Evolutionary conservation across 2,329 filamentous ascomycete species (phyloP).

Genomic region (Trichoderma brevicompactum): DNA sequence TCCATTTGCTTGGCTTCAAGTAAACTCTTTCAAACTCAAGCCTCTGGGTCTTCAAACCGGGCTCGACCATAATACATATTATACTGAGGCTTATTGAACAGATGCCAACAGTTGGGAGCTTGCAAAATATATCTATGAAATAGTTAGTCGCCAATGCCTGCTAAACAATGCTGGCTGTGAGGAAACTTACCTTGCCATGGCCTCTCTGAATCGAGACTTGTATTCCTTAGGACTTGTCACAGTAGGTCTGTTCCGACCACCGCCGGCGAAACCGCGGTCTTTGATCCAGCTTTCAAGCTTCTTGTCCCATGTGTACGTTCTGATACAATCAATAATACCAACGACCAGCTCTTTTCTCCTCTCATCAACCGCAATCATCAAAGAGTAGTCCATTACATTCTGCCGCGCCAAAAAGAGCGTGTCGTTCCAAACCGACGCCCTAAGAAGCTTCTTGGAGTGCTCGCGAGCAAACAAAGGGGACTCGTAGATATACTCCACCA

Average conservation of each 20-base stretch:
- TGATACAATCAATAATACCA: slow-evolving; percentile 97
- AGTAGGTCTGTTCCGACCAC: slow-evolving; percentile 81
- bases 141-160: not conserved
- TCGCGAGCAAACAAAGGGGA: slow-evolving; percentile 93
- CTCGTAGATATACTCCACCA: slow-evolving; percentile 99
- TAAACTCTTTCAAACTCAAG: not conserved
- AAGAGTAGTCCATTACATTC: slow-evolving; percentile 98
- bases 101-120: slow-evolving; percentile 76
- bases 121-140: slow-evolving; percentile 68
- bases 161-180: not conserved
- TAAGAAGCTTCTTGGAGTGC: slow-evolving; percentile 91
- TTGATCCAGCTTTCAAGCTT: slow-evolving; percentile 99
- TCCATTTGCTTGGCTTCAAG: not conserved
- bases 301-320: slow-evolving; percentile 99
- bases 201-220: slow-evolving; percentile 91
- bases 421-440: slow-evolving; percentile 95
- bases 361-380: slow-evolving; percentile 98
- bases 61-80: slow-evolving; percentile 45
- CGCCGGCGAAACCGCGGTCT: slow-evolving; percentile 81
- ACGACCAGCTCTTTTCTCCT: slow-evolving; percentile 87
- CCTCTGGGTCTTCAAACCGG: slow-evolving; percentile 48
- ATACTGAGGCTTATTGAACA: slow-evolving; percentile 57
- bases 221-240: slow-evolving; percentile 98
- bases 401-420: slow-evolving; percentile 92
- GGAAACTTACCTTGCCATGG: slow-evolving; percentile 81